phyloP scores from a whole-genome alignment of 345 rosid species.

The Lepidium aucheri region DNA sequence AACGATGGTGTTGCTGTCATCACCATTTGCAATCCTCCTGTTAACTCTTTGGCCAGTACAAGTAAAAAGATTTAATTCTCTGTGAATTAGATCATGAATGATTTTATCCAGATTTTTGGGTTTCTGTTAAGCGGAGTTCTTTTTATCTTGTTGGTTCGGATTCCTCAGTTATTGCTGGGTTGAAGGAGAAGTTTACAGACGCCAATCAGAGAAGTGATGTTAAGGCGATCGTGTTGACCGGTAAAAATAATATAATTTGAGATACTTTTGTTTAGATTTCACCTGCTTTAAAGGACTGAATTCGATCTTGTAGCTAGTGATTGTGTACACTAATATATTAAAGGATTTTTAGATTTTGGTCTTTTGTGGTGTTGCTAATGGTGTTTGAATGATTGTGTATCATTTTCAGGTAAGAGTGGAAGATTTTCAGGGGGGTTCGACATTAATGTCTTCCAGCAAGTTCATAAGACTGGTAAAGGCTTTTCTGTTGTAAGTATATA shows the following conservation, averaged over 20 bases:
- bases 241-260: conserved; percentile 25
- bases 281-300: background rate
- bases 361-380: background rate
- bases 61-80: conserved; percentile 27
- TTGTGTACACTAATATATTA: background rate
- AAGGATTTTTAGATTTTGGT: background rate
- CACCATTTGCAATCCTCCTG: conserved; percentile 90
- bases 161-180: conserved; percentile 53
- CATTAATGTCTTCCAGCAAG: conserved; percentile 66
- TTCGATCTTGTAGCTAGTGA: background rate
- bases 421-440: conserved; percentile 94
- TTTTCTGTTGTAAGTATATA: background rate
- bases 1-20: conserved; percentile 84
- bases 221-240: conserved; percentile 76
- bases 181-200: conserved; percentile 64
- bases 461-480: conserved; percentile 59
- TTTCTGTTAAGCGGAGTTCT: background rate
- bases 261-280: background rate
- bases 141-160: background rate
- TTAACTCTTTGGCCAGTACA: conserved; percentile 71
- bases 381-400: conserved; percentile 5
- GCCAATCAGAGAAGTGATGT: conserved; percentile 71
- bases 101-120: background rate
- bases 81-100: background rate
- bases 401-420: conserved; percentile 57